Evolutionary conservation across 345 rosid species (phyloP).

Genomic region (Salix brachista): DNA sequence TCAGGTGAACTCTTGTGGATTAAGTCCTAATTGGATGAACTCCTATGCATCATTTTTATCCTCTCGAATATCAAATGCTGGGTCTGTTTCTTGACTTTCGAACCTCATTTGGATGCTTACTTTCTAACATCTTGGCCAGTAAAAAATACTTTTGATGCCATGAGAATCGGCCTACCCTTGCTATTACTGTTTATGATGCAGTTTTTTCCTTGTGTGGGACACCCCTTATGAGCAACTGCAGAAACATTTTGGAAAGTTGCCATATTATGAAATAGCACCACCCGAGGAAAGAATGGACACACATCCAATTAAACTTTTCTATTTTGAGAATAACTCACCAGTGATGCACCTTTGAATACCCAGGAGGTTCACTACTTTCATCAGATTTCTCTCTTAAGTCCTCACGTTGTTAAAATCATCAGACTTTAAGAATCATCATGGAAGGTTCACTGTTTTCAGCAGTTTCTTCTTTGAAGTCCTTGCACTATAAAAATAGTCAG

Average conservation of each 20-base stretch:
- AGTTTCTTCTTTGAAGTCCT: background rate
- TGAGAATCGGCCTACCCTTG: background rate
- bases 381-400: too few species aligned
- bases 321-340: too few species aligned
- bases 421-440: too few species aligned
- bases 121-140: background rate
- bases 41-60: background rate
- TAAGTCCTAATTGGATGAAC: background rate
- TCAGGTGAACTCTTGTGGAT: background rate
- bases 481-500: background rate
- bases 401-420: too few species aligned
- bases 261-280: background rate
- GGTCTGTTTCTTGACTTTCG: background rate
- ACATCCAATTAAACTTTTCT: background rate
- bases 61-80: background rate
- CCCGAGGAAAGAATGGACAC: background rate
- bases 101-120: background rate
- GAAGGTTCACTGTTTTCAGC: too few species aligned
- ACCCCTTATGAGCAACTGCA: background rate
- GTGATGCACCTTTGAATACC: too few species aligned
- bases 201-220: background rate
- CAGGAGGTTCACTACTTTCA: too few species aligned
- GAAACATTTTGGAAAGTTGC: background rate
- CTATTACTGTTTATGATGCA: background rate
- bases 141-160: background rate